Conservation (phyloP, 2,329 filamentous ascomycete genomes). For the Tolypocladium amazonense region DNA sequence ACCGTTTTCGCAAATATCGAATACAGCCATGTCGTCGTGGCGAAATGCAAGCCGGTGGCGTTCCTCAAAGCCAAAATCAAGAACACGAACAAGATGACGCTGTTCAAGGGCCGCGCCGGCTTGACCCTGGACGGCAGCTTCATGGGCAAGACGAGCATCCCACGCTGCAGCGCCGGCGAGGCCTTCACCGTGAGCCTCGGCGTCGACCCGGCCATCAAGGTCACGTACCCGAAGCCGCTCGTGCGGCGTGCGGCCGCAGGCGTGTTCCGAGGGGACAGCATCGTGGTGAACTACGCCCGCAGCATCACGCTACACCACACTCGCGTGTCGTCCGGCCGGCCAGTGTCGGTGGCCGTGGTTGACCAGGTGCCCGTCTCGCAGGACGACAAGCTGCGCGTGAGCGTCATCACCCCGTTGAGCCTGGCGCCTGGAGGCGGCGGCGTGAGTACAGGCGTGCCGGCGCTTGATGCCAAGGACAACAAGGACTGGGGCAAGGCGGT, state of each 20-base stretch:
- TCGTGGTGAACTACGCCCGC: constrained; percentile 31
- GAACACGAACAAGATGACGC: constrained; percentile 40
- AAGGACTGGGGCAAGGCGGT: constrained; percentile 38
- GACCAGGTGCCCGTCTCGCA: constrained; percentile 49
- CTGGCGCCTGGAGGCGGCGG: constrained; percentile 25
- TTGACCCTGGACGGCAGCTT: constrained; percentile 48
- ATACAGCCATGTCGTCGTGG: constrained; percentile 43
- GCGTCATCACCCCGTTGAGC: constrained; percentile 34
- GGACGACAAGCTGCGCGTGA: constrained; percentile 42
- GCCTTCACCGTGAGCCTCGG: constrained; percentile 41
- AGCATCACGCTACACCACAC: constrained; percentile 37
- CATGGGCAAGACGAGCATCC: constrained; percentile 41
- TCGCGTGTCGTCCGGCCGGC: constrained; percentile 20
- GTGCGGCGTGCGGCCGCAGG: constrained; percentile 37
- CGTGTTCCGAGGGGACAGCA: constrained; percentile 39
- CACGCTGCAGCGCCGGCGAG: constrained; percentile 41
- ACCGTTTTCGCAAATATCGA: constrained; percentile 33
- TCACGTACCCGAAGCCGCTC: constrained; percentile 42
- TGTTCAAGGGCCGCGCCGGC: constrained; percentile 39
- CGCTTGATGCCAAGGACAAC: constrained; percentile 10
- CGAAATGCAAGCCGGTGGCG: constrained; percentile 45
- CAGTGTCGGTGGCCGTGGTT: constrained; percentile 35
- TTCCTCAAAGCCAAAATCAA: constrained; percentile 43
- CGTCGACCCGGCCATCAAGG: constrained; percentile 41
- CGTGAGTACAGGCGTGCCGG: constrained; percentile 20